These are phyloP conservation scores for Microbotryum silenes-acaulis DNA, from an alignment of 1,284 basidiomycete species.

Conservation along the genomic window DNA sequence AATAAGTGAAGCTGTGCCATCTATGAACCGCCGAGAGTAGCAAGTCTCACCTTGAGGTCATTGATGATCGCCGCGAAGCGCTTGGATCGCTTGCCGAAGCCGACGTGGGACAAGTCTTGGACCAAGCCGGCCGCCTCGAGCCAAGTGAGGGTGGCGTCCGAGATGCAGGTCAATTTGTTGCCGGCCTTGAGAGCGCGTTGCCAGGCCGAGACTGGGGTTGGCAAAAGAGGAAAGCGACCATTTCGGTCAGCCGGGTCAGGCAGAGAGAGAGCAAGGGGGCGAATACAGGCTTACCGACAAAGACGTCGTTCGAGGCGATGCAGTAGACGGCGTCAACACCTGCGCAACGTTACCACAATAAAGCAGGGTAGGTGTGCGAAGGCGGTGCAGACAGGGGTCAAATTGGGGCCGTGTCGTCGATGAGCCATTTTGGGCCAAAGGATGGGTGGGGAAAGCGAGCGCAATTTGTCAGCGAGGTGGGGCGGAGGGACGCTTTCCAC, in stretches of 20 bases:
- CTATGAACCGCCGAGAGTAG: constrained; percentile 4
- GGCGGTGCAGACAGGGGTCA: too few species aligned
- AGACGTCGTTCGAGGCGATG: constrained; percentile 65
- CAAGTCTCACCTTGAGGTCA: constrained; percentile 48
- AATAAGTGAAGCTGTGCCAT: background rate
- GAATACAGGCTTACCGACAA: constrained; percentile 45
- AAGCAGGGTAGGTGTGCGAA: too few species aligned
- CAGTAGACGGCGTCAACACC: constrained; percentile 39
- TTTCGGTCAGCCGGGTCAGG: background rate
- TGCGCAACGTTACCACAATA: constrained; percentile 46
- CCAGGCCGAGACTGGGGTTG: constrained; percentile 49
- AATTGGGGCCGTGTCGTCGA: too few species aligned
- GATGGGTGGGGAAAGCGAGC: too few species aligned
- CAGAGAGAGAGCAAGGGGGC: constrained; percentile 43
- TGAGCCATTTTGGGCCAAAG: too few species aligned
- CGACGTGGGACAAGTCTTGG: constrained; percentile 51
- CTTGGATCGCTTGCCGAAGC: constrained; percentile 57
- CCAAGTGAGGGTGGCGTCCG: constrained; percentile 60
- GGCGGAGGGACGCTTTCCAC: too few species aligned
- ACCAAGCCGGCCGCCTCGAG: constrained; percentile 56
- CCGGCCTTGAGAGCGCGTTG: constrained; percentile 52
- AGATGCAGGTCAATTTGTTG: constrained; percentile 64
- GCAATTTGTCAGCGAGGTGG: too few species aligned
- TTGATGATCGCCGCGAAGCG: constrained; percentile 66
- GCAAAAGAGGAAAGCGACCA: background rate